These are phyloP conservation scores for Colletotrichum trifolii DNA, from an alignment of 2,329 filamentous ascomycete genomes.

Conservation along the genomic window DNA sequence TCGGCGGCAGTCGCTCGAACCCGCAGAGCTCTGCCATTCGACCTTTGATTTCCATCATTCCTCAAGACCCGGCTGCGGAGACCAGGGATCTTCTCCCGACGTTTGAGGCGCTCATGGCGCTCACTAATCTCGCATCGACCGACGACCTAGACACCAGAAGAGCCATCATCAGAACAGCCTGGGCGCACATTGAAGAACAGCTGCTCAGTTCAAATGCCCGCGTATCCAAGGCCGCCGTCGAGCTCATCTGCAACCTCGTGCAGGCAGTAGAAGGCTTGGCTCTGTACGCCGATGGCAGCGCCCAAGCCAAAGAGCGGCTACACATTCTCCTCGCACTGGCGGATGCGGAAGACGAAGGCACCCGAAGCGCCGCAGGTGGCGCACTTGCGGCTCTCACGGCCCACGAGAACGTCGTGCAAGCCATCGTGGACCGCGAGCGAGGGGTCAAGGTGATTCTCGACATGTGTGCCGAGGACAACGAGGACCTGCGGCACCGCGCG, in stretches of 20 bases:
- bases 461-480: slow-evolving; percentile 78
- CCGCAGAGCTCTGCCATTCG: slow-evolving; percentile 84
- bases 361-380: slow-evolving; percentile 85
- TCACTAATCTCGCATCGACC: slow-evolving; percentile 91
- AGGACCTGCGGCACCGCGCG: slow-evolving; percentile 77
- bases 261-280: slow-evolving; percentile 73
- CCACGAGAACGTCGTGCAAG: slow-evolving; percentile 79
- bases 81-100: slow-evolving; percentile 84
- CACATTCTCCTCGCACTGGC: slow-evolving; percentile 89
- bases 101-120: slow-evolving; percentile 89
- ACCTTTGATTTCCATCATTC: slow-evolving; percentile 80
- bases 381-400: slow-evolving; percentile 86
- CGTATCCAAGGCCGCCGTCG: slow-evolving; percentile 84
- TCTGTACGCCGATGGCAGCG: slow-evolving; percentile 75
- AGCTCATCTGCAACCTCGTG: slow-evolving; percentile 92
- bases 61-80: slow-evolving; percentile 69
- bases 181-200: slow-evolving; percentile 83
- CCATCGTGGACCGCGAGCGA: slow-evolving; percentile 75
- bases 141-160: slow-evolving; percentile 74
- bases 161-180: slow-evolving; percentile 78
- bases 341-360: slow-evolving; percentile 84
- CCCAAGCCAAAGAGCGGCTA: slow-evolving; percentile 77
- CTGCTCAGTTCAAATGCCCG: slow-evolving; percentile 80
- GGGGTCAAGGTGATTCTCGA: slow-evolving; percentile 83
- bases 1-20: slow-evolving; percentile 79